Conservation (phyloP, 768 basidiomycete genomes). For the Amanita phalloides region DNA sequence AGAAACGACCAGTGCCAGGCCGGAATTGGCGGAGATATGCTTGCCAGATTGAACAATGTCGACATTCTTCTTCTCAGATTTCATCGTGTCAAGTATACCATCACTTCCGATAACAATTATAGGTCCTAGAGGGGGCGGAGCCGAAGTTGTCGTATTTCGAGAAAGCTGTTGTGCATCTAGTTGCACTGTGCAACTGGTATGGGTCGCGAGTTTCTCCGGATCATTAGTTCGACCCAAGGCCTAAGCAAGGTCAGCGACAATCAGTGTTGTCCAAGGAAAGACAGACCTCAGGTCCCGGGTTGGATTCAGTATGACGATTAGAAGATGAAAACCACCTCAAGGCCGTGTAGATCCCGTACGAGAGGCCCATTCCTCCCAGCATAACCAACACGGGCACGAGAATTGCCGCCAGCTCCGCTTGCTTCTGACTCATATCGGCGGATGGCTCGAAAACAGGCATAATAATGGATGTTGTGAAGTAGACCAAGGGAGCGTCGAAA, state of each 20-base stretch:
- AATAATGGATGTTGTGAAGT: neutral
- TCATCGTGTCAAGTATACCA: neutral
- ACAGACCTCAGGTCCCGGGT: neutral
- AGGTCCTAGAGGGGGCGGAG: too few relatives aligned
- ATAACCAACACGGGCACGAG: conserved; percentile 3
- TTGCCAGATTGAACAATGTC: neutral
- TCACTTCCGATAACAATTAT: neutral
- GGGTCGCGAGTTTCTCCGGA: neutral
- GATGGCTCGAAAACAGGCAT: conserved; percentile 3
- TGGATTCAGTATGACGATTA: neutral
- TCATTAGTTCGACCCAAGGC: neutral
- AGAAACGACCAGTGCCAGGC: neutral
- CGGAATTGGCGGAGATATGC: too few relatives aligned
- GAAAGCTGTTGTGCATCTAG: neutral
- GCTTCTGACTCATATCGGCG: neutral
- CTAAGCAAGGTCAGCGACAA: neutral
- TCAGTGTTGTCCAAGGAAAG: neutral
- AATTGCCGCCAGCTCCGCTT: neutral
- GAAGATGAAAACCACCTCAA: conserved; percentile 1
- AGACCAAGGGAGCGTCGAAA: neutral
- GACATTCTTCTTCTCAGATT: neutral
- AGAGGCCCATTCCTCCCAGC: conserved; percentile 2
- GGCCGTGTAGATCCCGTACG: conserved; percentile 3
- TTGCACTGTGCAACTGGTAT: neutral
- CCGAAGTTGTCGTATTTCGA: neutral